Evolutionary conservation across 1,139 yeast genomes (phyloP), one percentile per base, ranked within the genome.

Genomic region (Pneumocystis canis): DNA sequence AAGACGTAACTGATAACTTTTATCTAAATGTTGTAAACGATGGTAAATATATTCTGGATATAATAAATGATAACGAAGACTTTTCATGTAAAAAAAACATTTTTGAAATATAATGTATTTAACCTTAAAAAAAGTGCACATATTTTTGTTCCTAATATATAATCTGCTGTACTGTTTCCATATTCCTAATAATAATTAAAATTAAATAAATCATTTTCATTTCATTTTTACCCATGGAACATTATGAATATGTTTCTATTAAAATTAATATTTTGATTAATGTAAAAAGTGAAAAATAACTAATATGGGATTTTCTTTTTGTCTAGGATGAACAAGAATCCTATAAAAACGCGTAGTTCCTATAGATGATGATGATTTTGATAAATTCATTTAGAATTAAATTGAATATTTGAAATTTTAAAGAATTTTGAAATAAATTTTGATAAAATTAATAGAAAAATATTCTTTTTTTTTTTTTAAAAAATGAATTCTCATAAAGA

Each of bases 11-110:
- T 80, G 79, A 65, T 70, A 75, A 57, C 69, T 71, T 67, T 78
- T 81, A 37, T 80, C 77, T 35, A 84, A 72, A 63, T 83, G 83
- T 66, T 81, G 82, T 69, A 89, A 77, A 63, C 94, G 80, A 64
- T 82, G 81, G 77, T 83, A 82, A 3, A 92, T 82, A 70, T 92
- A 89, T 71, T 89, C 97, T 0, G 96, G 96, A 66, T 87, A 90
- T 58, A 90, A 76, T 69, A 68, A 85, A 72, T 89, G 95, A 73
- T 90, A 92, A 65, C 87, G 84, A 62, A 90, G 73, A 5, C 94
- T 66, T 30, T 18, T 69, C 5, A 25, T 58, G 16, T 30, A 1
- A 1, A 9, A 33, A 40, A 20, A 6, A 18, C 32, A 28, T 37
- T 33, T 58, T 2, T 16, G 25, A 16, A 18, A 16, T 7, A 25